Evolutionary conservation across 2,329 filamentous ascomycete genomes (phyloP), one percentile per base, ranked within the genome.

Genomic region (Graphilbum fragrans): DNA sequence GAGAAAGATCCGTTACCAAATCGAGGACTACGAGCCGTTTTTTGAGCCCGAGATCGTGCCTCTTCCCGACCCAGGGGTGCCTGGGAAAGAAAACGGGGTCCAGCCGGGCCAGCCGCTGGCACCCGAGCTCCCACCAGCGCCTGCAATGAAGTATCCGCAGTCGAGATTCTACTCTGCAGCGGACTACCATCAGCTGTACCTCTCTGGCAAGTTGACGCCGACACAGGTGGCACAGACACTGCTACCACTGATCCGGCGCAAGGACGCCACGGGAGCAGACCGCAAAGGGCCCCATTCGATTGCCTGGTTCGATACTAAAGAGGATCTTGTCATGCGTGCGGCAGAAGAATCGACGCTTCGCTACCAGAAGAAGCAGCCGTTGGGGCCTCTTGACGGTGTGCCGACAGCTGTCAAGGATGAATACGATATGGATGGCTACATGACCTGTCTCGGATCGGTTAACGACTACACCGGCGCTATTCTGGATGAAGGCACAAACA

Each of bases 361-460:
- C 2, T 71, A 71, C 52, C 61, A 70, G 47, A 64, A 71, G 36
- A 71, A 73, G 2, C 67, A 68, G 42, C 64, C 78, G 0, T 58
- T 84, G 4, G 73, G 80, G 0, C 66, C 74, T 1, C 63, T 88
- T 0, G 83, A 87, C 50, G 84, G 83, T 8, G 70, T 88, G 0
- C 83, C 82, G 0, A 72, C 86, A 5, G 80, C 74, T 0, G 71
- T 86, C 38, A 88, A 88, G 60, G 83, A 88, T 51, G 82, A 87
- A 55, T 74, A 83, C 38, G 78, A 86, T 54, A 60, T 90, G 20
- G 72, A 75, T n/a, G 84, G 82, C 1, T 87, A 90, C 56, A 67
- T 68, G 35, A 80, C 74, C 33, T 80, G 68, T 11, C 65, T 83
- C 34, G 80, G 80, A 8, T 77, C 74, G 10, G 65, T 64, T 27